Evolutionary conservation across 176 grass and related monocot species (phyloP).

Genomic region (Aegilops tauschii): DNA sequence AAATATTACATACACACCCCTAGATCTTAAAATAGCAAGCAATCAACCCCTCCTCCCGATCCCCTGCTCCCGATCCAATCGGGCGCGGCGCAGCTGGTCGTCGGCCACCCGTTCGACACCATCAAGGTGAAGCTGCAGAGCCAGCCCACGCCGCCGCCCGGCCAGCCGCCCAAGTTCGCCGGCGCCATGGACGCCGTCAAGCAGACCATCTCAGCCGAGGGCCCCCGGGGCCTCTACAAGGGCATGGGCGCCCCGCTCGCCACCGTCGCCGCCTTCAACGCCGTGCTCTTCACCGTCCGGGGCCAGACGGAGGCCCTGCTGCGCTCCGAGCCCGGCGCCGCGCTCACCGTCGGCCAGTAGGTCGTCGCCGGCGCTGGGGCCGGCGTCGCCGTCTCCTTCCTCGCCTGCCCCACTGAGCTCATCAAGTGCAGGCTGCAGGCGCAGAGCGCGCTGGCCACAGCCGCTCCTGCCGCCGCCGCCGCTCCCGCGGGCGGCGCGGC

Average conservation of each 20-base stretch:
- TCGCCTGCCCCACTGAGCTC: slow-evolving; percentile 79
- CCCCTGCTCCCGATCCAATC: too few species aligned
- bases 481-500: neutral
- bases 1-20: too few species aligned
- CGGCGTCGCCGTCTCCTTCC: slow-evolving; percentile 69
- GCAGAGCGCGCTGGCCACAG: slow-evolving; percentile 51
- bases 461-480: neutral
- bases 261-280: slow-evolving; percentile 90
- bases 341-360: slow-evolving; percentile 63
- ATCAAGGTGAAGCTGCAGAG: slow-evolving; percentile 95
- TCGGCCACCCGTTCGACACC: slow-evolving; percentile 90
- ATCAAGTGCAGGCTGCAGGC: slow-evolving; percentile 95
- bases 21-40: too few species aligned
- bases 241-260: slow-evolving; percentile 91
- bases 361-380: slow-evolving; percentile 70
- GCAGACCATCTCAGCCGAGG: slow-evolving; percentile 68
- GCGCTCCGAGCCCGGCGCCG: slow-evolving; percentile 48
- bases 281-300: slow-evolving; percentile 75
- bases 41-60: too few species aligned
- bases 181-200: slow-evolving; percentile 72
- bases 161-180: slow-evolving; percentile 60
- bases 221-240: slow-evolving; percentile 77
- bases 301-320: slow-evolving; percentile 79
- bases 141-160: slow-evolving; percentile 60
- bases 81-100: slow-evolving; percentile 69